phyloP scores from a whole-genome alignment of 805 yeast species.

The Kazachstania martiniae region DNA sequence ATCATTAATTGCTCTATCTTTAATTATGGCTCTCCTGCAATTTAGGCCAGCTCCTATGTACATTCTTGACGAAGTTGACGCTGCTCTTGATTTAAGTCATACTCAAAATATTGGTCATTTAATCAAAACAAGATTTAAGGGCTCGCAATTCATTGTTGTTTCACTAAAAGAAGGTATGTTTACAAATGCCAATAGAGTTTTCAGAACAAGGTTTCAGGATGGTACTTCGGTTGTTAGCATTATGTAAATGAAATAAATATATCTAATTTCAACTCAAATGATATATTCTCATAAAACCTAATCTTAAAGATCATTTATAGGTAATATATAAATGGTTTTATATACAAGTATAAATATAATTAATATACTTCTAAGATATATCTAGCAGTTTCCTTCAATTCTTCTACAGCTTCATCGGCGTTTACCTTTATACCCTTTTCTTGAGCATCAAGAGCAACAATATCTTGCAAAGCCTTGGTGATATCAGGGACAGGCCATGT shows the following conservation, averaged over 20 bases:
- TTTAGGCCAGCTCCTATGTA: constrained; percentile 99
- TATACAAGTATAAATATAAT: not conserved
- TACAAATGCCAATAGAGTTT: constrained; percentile 90
- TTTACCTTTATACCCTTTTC: constrained; percentile 59
- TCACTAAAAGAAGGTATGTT: constrained; percentile 97
- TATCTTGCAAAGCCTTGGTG: constrained; percentile 78
- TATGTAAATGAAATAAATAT: constrained; percentile 31
- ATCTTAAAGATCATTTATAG: no score
- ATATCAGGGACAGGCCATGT: constrained; percentile 99
- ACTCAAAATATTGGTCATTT: constrained; percentile 96
- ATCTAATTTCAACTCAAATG: no score
- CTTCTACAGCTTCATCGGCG: constrained; percentile 73
- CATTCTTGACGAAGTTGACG: constrained; percentile 95
- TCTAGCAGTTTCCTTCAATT: constrained; percentile 84
- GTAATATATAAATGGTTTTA: not conserved
- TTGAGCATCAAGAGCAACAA: constrained; percentile 60
- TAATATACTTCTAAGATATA: constrained; percentile 90
- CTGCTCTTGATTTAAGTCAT: constrained; percentile 92
- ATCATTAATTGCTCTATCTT: constrained; percentile 83
- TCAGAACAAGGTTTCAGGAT: constrained; percentile 88
- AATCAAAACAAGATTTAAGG: constrained; percentile 89
- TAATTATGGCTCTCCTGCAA: constrained; percentile 84
- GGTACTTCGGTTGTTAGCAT: constrained; percentile 88
- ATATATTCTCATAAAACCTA: no score
- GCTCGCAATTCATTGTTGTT: constrained; percentile 93